Evolutionary conservation across 1,139 yeast genomes (phyloP).

Genomic region (Blastobotrys aristatus): DNA sequence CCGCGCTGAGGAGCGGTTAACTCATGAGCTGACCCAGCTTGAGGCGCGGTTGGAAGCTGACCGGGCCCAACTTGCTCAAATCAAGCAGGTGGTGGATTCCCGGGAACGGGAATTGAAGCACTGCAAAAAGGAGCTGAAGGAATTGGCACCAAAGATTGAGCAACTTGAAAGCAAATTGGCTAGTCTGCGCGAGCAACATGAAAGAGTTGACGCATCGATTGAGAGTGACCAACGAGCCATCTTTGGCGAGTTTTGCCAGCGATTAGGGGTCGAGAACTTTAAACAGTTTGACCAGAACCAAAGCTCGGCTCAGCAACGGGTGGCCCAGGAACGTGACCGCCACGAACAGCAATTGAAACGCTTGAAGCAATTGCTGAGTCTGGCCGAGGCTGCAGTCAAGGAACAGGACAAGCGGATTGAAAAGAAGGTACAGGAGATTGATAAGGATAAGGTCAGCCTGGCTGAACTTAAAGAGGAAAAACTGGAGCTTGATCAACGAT

Average conservation of each 20-base stretch:
- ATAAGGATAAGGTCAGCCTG: background rate
- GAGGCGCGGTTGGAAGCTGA: slow-evolving; percentile 53
- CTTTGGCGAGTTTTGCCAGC: slow-evolving; percentile 51
- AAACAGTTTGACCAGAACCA: slow-evolving; percentile 59
- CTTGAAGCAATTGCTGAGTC: slow-evolving; percentile 6
- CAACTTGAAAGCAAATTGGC: slow-evolving; percentile 18
- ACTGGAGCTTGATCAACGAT: slow-evolving; percentile 6
- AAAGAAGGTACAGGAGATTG: slow-evolving; percentile 2
- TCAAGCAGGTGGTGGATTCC: slow-evolving; percentile 52
- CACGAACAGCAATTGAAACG: slow-evolving; percentile 14
- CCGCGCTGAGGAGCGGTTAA: slow-evolving; percentile 40
- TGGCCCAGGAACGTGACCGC: slow-evolving; percentile 11
- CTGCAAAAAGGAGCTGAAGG: slow-evolving; percentile 35
- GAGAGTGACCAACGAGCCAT: slow-evolving; percentile 31
- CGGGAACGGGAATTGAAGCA: slow-evolving; percentile 51
- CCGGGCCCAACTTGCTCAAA: slow-evolving; percentile 46
- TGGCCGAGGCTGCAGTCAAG: background rate
- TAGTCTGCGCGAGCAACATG: slow-evolving; percentile 18
- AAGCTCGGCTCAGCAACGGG: slow-evolving; percentile 39
- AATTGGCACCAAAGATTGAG: slow-evolving; percentile 13
- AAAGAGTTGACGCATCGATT: slow-evolving; percentile 24
- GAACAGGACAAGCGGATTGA: slow-evolving; percentile 11
- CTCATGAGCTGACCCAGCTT: slow-evolving; percentile 26
- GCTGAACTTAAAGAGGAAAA: slow-evolving; percentile 1
- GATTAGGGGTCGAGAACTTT: slow-evolving; percentile 49